These are phyloP conservation scores for Alternaria panax DNA, from an alignment of 2,329 filamentous ascomycete species.

Conservation along the genomic window DNA sequence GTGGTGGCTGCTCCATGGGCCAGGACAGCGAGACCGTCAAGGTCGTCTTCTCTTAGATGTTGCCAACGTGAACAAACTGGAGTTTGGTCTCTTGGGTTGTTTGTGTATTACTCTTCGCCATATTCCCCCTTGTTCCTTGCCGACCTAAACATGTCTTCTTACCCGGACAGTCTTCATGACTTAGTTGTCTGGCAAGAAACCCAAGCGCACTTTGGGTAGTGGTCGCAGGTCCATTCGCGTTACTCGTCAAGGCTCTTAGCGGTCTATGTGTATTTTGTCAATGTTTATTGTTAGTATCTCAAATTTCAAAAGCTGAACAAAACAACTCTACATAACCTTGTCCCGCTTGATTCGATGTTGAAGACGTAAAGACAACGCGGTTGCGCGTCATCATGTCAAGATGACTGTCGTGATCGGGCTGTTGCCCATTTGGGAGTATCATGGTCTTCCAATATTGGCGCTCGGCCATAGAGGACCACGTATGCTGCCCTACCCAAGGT, in stretches of 20 bases:
- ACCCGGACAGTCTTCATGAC: conserved; percentile 14
- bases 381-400: not conserved
- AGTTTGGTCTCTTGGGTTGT: conserved; percentile 20
- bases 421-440: not conserved
- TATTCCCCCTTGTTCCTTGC: conserved; percentile 27
- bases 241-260: conserved; percentile 21
- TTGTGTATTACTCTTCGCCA: conserved; percentile 29
- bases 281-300: conserved; percentile 29
- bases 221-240: conserved; percentile 25
- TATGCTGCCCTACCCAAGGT: not conserved
- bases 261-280: conserved; percentile 38
- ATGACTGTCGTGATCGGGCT: not conserved
- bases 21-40: conserved; percentile 35
- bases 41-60: conserved; percentile 33
- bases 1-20: conserved; percentile 46
- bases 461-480: not conserved
- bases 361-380: not conserved
- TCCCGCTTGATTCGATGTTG: not conserved
- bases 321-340: not conserved
- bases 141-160: conserved; percentile 27
- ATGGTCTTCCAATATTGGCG: not conserved
- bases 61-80: conserved; percentile 12
- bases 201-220: conserved; percentile 27
- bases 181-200: conserved; percentile 25
- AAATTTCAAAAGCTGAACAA: conserved; percentile 14